Base-by-base conservation (phyloP, 495 filamentous ascomycete species). In the Amorphotheca resinae region DNA sequence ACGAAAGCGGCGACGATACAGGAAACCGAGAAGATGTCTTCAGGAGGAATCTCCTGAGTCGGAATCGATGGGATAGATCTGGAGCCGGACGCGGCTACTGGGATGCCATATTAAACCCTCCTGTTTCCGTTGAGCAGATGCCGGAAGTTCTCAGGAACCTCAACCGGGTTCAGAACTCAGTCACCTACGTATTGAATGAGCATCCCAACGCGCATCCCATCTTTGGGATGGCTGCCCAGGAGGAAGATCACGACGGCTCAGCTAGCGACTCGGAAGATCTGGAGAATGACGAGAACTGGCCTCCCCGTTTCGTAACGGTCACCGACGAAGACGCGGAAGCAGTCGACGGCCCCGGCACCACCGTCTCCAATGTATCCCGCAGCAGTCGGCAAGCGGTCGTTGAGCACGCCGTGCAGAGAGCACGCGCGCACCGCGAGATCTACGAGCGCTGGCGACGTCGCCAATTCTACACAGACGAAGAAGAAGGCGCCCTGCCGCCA, bases 381-480 rank as follows among this genome's bases (percentile, higher is more conserved):
- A 11, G 6, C 7, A 46, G 42, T 26, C 44, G 51, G 11, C 37
- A 35, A n/a, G 31, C 44, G 0, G 54, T 54, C 1, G 33, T 52
- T 1, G 21, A 12, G 7, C 51, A 49, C 39, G 51, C 48, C 2
- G 22, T 44, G 3, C 17, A 42, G 9, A 28, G 54, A 28, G 48
- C 46, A 23, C 35, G 26, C n/a, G 65, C 64, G 3, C 60, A 67
- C 16, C 66, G 66, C 37, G 75, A 72, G 37, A 66, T 83, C 14
- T 68, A 80, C 47, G 78, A 89, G 42, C 74, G 82, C 36, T 84
- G 82, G 80, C 72, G 72, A 48, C 67, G 76, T 38, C 66, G 84
- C 39, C 74, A 76, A 21, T 88, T 88, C 51, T 88, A 88, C 51
- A 69, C 82, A 16, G 84, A 88, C 33, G 82, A 85, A 54, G 83